A percentile compares a stretch with the other conserved stretches of the same genome.
Conservation (phyloP, 1,284 basidiomycete genomes). For the Erythrobasidium hasegawianum region DNA sequence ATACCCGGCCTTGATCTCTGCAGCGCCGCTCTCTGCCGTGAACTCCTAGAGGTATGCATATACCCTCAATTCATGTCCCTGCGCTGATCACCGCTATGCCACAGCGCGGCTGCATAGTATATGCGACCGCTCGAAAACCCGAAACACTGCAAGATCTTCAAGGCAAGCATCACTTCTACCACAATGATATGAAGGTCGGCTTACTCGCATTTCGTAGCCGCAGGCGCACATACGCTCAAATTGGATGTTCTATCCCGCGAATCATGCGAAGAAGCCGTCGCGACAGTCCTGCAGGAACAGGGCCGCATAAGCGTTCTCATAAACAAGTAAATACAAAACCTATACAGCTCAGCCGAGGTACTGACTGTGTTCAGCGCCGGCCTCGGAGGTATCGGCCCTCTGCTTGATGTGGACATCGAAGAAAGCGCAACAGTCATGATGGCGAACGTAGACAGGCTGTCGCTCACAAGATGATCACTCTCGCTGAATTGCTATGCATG, state of each 20-base stretch:
- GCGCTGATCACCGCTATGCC: too few species aligned
- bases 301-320: constrained; percentile 63
- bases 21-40: too few species aligned
- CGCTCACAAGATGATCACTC: neutral
- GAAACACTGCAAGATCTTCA: constrained; percentile 57
- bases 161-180: neutral
- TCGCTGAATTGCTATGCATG: constrained; percentile 42
- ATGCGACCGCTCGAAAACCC: constrained; percentile 60
- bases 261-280: constrained; percentile 36
- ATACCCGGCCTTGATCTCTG: too few species aligned
- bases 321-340: constrained; percentile 60
- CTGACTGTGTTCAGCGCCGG: constrained; percentile 40
- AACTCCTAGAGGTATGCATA: too few species aligned
- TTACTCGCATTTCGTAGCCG: constrained; percentile 37
- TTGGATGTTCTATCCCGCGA: constrained; percentile 40
- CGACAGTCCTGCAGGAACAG: constrained; percentile 42
- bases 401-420: constrained; percentile 61
- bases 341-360: neutral
- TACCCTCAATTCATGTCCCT: too few species aligned
- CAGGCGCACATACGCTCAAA: constrained; percentile 50
- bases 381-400: constrained; percentile 54
- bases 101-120: constrained; percentile 59
- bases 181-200: too few species aligned
- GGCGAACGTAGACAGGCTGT: constrained; percentile 7
- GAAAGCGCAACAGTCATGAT: constrained; percentile 46